Evolutionary conservation across 1,284 basidiomycete genomes (phyloP).

Genomic region (Hypsizygus ulmarius): DNA sequence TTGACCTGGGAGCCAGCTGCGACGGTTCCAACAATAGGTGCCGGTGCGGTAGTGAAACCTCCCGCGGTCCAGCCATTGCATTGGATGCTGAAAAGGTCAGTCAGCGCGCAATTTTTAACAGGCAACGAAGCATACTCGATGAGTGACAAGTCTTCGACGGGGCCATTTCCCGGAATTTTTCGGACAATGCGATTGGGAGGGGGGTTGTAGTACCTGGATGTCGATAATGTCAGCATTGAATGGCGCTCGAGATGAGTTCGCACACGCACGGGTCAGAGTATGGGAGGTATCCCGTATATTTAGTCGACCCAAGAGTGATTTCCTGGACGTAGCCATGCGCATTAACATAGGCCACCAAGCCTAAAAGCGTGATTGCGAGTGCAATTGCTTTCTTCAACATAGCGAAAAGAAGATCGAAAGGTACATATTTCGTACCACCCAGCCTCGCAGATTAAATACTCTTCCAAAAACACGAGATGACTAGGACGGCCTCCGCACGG

Average conservation of each 20-base stretch:
- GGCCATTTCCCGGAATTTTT: slow-evolving; percentile 26
- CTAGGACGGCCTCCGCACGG: no score
- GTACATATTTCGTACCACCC: not conserved
- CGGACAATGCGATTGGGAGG: slow-evolving; percentile 26
- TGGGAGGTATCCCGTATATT: slow-evolving; percentile 33
- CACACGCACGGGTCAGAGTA: slow-evolving; percentile 17
- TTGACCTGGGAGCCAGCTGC: slow-evolving; percentile 41
- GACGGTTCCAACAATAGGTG: slow-evolving; percentile 41
- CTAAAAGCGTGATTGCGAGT: slow-evolving; percentile 18
- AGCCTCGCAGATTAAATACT: not conserved
- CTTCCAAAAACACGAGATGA: no score
- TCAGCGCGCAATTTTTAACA: slow-evolving; percentile 9
- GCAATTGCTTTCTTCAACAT: slow-evolving; percentile 10
- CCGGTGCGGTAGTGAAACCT: slow-evolving; percentile 37
- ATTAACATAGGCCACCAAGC: slow-evolving; percentile 19
- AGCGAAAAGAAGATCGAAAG: not conserved
- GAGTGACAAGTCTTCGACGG: slow-evolving; percentile 33
- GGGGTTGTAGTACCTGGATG: slow-evolving; percentile 29
- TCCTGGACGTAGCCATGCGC: slow-evolving; percentile 31
- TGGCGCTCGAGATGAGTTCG: not conserved
- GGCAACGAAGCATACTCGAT: slow-evolving; percentile 30
- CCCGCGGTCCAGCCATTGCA: slow-evolving; percentile 19
- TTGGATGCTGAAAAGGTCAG: slow-evolving; percentile 15
- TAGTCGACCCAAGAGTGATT: slow-evolving; percentile 28
- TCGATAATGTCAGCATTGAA: not conserved